Conservation (phyloP, 495 filamentous ascomycete species). For the Aspergillus funiculosus region DNA sequence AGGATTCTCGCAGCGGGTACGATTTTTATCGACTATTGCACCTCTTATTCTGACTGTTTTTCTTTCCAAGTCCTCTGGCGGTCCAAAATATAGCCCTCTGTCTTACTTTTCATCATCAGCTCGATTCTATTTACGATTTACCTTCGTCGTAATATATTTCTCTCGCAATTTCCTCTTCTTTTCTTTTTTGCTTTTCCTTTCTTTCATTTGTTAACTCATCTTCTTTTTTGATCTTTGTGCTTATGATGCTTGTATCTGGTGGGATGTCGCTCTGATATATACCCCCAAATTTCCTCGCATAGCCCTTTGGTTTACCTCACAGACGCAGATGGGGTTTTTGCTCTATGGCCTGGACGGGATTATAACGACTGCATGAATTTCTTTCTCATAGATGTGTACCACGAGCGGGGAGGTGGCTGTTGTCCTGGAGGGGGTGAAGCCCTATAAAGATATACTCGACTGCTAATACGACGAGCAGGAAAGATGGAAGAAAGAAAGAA, state of each 20-base stretch:
- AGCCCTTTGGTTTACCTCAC: slow-evolving; percentile 23
- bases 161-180: neutral
- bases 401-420: slow-evolving; percentile 10
- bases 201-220: slow-evolving; percentile 12
- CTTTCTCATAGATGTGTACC: slow-evolving; percentile 22
- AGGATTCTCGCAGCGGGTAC: no score
- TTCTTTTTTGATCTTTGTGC: slow-evolving; percentile 13
- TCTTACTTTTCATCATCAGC: no score
- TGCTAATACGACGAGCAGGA: no score
- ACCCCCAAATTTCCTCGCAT: slow-evolving; percentile 33
- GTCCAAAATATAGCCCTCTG: no score
- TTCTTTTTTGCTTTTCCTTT: neutral
- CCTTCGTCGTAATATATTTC: slow-evolving; percentile 4
- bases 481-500: no score
- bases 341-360: slow-evolving; percentile 26
- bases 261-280: slow-evolving; percentile 34
- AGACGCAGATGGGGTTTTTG: slow-evolving; percentile 19
- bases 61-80: no score
- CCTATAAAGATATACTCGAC: no score
- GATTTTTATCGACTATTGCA: no score
- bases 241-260: slow-evolving; percentile 28
- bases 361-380: slow-evolving; percentile 43
- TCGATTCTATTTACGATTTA: no score
- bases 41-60: no score
- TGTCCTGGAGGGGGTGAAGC: neutral